Conservation (phyloP, 2,329 filamentous ascomycete species). For the Tothia fuscella region DNA sequence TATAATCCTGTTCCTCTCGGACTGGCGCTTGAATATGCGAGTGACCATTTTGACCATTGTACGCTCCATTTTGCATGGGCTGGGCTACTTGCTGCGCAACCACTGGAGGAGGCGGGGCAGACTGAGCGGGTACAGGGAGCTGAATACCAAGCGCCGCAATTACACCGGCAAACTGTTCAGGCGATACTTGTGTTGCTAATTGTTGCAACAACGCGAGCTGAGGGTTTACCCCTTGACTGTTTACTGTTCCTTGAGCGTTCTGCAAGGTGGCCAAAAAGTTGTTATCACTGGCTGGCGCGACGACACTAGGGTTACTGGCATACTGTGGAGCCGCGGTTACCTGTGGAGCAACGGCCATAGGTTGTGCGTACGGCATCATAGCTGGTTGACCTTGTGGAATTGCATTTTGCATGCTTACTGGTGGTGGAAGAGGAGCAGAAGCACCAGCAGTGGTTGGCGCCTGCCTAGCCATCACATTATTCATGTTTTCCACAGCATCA, state of each 20-base stretch:
- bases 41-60: slow-evolving; percentile 2
- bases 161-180: slow-evolving; percentile 10
- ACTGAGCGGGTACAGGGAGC: slow-evolving; percentile 2
- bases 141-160: slow-evolving; percentile 5
- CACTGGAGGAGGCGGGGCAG: background rate
- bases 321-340: background rate
- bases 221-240: slow-evolving; percentile 3
- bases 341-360: slow-evolving; percentile 1
- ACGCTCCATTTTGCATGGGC: slow-evolving; percentile 3
- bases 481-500: background rate
- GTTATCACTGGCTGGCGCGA: background rate
- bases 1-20: slow-evolving; percentile 21
- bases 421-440: background rate
- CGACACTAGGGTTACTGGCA: background rate
- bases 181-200: background rate
- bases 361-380: slow-evolving; percentile 2
- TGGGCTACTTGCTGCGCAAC: slow-evolving; percentile 9
- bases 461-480: slow-evolving; percentile 2
- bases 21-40: slow-evolving; percentile 1
- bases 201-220: slow-evolving; percentile 12
- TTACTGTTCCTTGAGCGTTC: background rate
- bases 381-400: background rate
- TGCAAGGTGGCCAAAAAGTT: background rate
- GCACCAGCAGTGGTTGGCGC: background rate
- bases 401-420: slow-evolving; percentile 9